Conservation (phyloP, 116 monocot genomes). For the Thalassia testudinum region DNA sequence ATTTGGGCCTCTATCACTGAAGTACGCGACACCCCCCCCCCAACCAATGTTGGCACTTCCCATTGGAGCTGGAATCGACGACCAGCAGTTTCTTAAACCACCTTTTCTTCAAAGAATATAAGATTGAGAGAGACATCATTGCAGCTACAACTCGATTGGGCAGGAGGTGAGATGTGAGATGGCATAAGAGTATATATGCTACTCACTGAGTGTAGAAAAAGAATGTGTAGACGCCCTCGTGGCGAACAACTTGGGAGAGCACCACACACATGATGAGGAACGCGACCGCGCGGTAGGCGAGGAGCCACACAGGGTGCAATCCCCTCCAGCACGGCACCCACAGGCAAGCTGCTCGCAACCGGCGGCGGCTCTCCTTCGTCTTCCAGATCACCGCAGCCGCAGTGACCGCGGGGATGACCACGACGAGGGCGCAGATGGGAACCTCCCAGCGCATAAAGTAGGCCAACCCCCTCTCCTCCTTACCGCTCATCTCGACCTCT, state of each 20-base stretch:
- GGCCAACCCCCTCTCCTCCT: constrained; percentile 1
- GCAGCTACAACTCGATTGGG: too few species aligned
- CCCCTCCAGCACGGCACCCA: constrained; percentile 35
- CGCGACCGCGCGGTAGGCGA: constrained; percentile 16
- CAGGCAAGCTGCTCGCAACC: constrained; percentile 7
- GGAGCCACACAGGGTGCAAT: constrained; percentile 27
- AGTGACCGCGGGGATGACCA: constrained; percentile 14
- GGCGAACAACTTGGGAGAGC: constrained; percentile 10
- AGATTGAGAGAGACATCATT: too few species aligned
- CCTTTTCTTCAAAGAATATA: too few species aligned
- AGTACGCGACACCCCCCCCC: too few species aligned
- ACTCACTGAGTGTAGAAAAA: constrained; percentile 68
- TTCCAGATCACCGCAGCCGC: constrained; percentile 13
- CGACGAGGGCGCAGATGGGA: constrained; percentile 20
- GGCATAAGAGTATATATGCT: too few species aligned
- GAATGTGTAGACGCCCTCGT: constrained; percentile 20
- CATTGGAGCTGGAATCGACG: too few species aligned
- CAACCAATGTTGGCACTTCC: too few species aligned
- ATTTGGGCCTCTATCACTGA: too few species aligned
- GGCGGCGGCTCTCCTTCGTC: background rate
- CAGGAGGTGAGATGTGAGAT: too few species aligned
- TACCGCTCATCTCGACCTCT: too few species aligned
- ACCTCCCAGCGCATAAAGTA: constrained; percentile 32
- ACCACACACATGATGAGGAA: constrained; percentile 26
- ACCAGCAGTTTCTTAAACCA: too few species aligned